Percentiles rank a stretch among this genome's conserved stretches.
These are phyloP conservation scores for Calocera viscosa DNA, from an alignment of 768 basidiomycete genomes.

Conservation along the genomic window DNA sequence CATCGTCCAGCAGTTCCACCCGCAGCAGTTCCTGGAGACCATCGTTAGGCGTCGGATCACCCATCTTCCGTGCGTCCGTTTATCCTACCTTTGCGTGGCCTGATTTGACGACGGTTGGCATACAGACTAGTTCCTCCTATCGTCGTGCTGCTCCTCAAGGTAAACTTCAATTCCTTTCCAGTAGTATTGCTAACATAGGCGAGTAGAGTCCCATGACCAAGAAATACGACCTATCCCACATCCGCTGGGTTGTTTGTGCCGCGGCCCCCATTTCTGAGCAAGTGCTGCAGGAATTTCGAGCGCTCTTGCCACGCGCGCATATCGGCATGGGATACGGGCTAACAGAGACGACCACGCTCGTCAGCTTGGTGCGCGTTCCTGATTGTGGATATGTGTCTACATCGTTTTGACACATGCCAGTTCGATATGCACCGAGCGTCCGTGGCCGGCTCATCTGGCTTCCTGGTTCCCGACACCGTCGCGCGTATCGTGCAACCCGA, in stretches of 20 bases:
- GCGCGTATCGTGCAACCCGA: slow-evolving; percentile 50
- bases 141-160: slow-evolving; percentile 50
- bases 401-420: background rate
- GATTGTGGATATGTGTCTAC: slow-evolving; percentile 40
- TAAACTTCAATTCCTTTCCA: slow-evolving; percentile 17
- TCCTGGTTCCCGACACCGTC: slow-evolving; percentile 52
- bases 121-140: slow-evolving; percentile 46
- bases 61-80: slow-evolving; percentile 38
- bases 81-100: slow-evolving; percentile 19
- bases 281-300: background rate
- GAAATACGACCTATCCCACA: background rate
- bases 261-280: background rate
- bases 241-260: background rate
- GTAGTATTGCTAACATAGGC: background rate
- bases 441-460: slow-evolving; percentile 29
- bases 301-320: background rate
- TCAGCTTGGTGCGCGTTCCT: background rate
- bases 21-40: slow-evolving; percentile 47
- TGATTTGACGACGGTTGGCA: background rate
- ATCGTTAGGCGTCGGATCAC: slow-evolving; percentile 46
- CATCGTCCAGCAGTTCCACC: slow-evolving; percentile 50
- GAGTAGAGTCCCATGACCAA: background rate
- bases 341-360: background rate
- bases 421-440: background rate
- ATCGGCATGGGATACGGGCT: background rate